These are phyloP conservation scores for Trichocomaceae sp. DNA, from an alignment of 2,329 filamentous ascomycete genomes.

Conservation along the genomic window DNA sequence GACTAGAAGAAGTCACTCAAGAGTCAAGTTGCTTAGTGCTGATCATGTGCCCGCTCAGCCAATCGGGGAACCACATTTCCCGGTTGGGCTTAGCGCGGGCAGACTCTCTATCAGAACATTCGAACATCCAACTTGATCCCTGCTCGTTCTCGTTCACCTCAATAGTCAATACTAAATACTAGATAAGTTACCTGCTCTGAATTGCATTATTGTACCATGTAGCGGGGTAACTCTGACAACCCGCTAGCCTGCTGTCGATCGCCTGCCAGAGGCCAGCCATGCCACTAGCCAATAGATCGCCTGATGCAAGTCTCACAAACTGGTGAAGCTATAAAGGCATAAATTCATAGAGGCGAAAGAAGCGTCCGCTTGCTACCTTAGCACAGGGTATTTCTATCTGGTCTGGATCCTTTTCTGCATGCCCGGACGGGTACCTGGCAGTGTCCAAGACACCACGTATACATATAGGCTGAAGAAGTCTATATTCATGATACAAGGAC, in stretches of 20 bases:
- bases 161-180: too few species aligned
- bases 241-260: too few species aligned
- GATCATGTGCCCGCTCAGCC: neutral
- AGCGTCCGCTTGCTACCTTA: neutral
- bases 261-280: neutral
- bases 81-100: neutral
- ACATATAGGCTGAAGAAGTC: neutral
- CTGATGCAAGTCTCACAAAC: neutral
- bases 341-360: neutral
- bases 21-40: too few species aligned
- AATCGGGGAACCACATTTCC: neutral
- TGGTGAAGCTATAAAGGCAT: too few species aligned
- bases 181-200: too few species aligned
- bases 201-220: neutral
- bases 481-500: neutral
- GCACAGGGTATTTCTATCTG: neutral
- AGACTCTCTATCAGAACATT: too few species aligned
- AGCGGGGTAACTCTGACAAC: slow-evolving; percentile 1
- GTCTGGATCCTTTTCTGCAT: neutral
- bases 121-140: too few species aligned
- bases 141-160: neutral
- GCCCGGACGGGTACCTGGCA: slow-evolving; percentile 3
- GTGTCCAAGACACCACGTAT: neutral
- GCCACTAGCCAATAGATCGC: neutral
- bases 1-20: neutral